Percentiles rank a stretch among this genome's conserved stretches.
phyloP scores from a whole-genome alignment of 176 grass and related monocot genomes.

The Phoenix roebelenii region DNA sequence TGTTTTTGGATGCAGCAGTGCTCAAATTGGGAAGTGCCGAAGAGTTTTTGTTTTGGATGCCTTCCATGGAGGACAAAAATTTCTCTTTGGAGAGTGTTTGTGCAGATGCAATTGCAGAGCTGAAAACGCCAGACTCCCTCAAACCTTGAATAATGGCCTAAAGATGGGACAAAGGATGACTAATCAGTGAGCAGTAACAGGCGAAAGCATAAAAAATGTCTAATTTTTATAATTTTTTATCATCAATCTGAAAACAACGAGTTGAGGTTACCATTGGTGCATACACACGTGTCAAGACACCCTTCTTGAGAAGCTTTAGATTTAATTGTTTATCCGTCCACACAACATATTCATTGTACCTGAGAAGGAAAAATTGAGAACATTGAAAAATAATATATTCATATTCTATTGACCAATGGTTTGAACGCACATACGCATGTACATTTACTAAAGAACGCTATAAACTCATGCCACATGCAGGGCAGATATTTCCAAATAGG shows the following conservation, averaged over 20 bases:
- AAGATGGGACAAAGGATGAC: background rate
- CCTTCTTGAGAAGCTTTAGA: slow-evolving; percentile 73
- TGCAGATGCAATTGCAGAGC: slow-evolving; percentile 52
- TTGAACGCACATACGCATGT: background rate
- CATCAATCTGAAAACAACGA: no score
- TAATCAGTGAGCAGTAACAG: no score
- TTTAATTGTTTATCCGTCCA: slow-evolving; percentile 77
- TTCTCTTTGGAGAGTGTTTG: slow-evolving; percentile 32
- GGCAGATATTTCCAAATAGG: no score
- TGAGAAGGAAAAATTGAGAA: slow-evolving; percentile 8
- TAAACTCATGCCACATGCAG: no score
- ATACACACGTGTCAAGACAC: slow-evolving; percentile 72
- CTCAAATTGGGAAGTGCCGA: background rate
- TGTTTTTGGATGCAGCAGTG: slow-evolving; percentile 9
- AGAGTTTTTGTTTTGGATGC: slow-evolving; percentile 14
- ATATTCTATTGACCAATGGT: background rate
- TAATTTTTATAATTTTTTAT: background rate
- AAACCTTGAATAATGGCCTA: slow-evolving; percentile 82
- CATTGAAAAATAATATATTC: background rate
- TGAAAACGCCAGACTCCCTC: slow-evolving; percentile 74
- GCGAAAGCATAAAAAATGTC: background rate
- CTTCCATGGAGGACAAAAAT: slow-evolving; percentile 16
- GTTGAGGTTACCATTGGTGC: slow-evolving; percentile 53
- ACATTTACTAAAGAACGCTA: background rate
- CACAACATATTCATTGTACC: slow-evolving; percentile 89